Percentiles rank a stretch among this genome's conserved stretches.
These are phyloP conservation scores for Pseudogymnoascus sp. DNA, from an alignment of 2,329 filamentous ascomycete genomes.

Conservation along the genomic window DNA sequence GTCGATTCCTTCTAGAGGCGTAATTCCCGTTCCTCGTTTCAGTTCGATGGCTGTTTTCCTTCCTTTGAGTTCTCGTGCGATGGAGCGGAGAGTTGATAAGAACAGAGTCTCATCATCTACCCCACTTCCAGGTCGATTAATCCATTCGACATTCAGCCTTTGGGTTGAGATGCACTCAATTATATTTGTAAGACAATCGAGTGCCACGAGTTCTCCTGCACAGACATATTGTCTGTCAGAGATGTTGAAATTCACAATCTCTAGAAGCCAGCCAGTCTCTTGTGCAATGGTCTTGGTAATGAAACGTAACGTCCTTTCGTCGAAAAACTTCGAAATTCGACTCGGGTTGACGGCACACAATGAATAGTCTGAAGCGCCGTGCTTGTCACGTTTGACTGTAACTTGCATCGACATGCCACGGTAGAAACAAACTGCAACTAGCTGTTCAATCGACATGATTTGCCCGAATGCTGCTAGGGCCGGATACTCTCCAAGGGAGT, in stretches of 20 bases:
- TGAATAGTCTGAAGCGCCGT: slow-evolving; percentile 22
- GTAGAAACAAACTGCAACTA: slow-evolving; percentile 27
- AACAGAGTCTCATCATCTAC: no score
- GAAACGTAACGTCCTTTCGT: not conserved
- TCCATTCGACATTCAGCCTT: not conserved
- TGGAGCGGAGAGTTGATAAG: no score
- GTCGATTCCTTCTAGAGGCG: slow-evolving; percentile 29
- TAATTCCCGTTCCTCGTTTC: slow-evolving; percentile 24
- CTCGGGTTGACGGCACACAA: slow-evolving; percentile 30
- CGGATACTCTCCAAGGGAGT: slow-evolving; percentile 30
- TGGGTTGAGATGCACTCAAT: slow-evolving; percentile 15
- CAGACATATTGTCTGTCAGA: slow-evolving; percentile 31
- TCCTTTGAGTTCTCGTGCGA: no score
- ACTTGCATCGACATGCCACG: slow-evolving; percentile 31
- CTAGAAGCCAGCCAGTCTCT: slow-evolving; percentile 23
- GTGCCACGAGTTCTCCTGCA: slow-evolving; percentile 26
- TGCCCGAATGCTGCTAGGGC: slow-evolving; percentile 25
- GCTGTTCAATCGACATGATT: slow-evolving; percentile 25
- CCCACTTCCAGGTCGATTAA: no score
- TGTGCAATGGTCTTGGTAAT: slow-evolving; percentile 23
- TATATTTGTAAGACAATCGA: slow-evolving; percentile 17
- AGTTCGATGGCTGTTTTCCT: no score
- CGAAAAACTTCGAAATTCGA: slow-evolving; percentile 15
- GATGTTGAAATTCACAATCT: slow-evolving; percentile 33
- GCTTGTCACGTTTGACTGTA: slow-evolving; percentile 25